Conservation (phyloP, 441 rosid species). For the Gossypium davidsonii region DNA sequence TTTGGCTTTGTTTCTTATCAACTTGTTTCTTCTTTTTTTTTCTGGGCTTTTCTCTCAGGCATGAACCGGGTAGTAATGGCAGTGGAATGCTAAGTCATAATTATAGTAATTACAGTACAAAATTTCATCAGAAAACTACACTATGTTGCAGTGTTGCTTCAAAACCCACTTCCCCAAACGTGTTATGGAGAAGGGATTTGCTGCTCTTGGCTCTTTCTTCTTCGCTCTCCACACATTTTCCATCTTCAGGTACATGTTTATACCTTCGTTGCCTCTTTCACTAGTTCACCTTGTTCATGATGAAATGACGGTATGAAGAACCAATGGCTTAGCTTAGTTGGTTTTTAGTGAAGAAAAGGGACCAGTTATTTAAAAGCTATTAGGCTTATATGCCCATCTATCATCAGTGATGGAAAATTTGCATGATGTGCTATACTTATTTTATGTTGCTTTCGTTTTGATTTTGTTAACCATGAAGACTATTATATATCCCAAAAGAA, state of each 20-base stretch:
- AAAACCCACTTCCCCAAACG: slow-evolving; percentile 28
- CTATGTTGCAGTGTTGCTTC: slow-evolving; percentile 29
- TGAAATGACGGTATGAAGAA: neutral
- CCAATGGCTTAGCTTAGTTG: neutral
- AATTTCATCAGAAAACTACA: slow-evolving; percentile 26
- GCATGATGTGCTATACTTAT: slow-evolving; percentile 3
- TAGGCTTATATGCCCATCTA: neutral
- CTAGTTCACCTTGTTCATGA: neutral
- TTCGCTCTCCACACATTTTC: slow-evolving; percentile 40
- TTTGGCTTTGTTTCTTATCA: neutral
- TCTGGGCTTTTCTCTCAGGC: slow-evolving; percentile 22
- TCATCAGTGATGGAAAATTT: neutral
- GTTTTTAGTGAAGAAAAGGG: neutral
- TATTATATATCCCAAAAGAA: neutral
- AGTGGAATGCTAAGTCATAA: slow-evolving; percentile 28
- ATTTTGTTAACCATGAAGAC: neutral
- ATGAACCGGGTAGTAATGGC: slow-evolving; percentile 21
- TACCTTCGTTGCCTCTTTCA: neutral
- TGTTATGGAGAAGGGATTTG: slow-evolving; percentile 61
- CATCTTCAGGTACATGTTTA: slow-evolving; percentile 37
- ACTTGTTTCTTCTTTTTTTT: neutral
- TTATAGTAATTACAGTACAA: slow-evolving; percentile 34
- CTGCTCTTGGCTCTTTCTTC: slow-evolving; percentile 57
- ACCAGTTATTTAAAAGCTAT: neutral
- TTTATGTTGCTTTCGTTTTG: neutral